Evolutionary conservation across 805 yeast genomes (phyloP), one percentile per base, ranked within the genome.

Genomic region (Kodamaea sagamina): DNA sequence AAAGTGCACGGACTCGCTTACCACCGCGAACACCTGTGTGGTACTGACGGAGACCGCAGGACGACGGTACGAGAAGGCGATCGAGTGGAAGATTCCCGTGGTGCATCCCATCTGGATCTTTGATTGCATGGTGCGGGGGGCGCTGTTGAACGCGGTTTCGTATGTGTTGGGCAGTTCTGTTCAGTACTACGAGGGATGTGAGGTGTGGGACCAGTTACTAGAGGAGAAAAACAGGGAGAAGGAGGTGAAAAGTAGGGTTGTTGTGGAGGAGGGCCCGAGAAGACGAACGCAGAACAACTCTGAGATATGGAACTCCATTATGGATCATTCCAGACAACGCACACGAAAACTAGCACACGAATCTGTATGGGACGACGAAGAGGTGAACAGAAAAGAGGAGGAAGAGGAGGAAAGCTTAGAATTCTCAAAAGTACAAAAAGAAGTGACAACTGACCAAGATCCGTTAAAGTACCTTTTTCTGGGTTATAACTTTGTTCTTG

Each of bases 21-120:
- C 79, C 2, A 62, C 64, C 6, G 60, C 68, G 4, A 69, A 69
- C 36, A 51, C 68, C 2, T 67, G 74, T 45, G 61, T 82, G 0
- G 67, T 82, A 3, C 72, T 81, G n/a, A 68, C 78, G 21, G 78
- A 73, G 37, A 60, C 59, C 18, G 54, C 61, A 12, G 88, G 88
- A 0, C 74, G 68, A 44, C 53, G 86, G 40, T 81, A 68, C 52
- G 63, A 63, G 11, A 77, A 76, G 53, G 81, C 81, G 3, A 31
- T 70, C 2, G 78, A 76, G 53, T 77, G 82, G 82, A 62, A 63
- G 8, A 72, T 72, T 4, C 79, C 79, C 1, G 70, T 70, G 1
- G 71, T 76, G 21, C 79, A 77, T 52, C 82, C 82, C 0, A 53
- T 68, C 27, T 77, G 77, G 77, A 58, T 78, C 3, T 55, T 63